These are phyloP conservation scores for Mortierella sp. DNA, from an alignment of 371 early-diverging fungal species.

Conservation along the genomic window DNA sequence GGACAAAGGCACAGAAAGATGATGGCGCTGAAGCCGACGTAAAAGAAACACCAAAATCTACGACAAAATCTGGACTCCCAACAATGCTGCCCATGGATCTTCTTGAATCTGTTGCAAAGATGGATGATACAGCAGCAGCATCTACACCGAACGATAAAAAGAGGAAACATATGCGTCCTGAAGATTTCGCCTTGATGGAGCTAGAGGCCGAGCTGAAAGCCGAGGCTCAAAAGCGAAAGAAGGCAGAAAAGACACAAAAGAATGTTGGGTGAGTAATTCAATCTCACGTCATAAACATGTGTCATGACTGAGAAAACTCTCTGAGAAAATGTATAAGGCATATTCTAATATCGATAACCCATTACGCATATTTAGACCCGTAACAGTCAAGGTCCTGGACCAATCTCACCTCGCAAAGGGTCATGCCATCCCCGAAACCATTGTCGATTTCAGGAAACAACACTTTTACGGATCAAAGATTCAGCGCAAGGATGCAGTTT, in stretches of 20 bases:
- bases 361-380: slow-evolving; percentile 26
- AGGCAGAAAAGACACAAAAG: slow-evolving; percentile 42
- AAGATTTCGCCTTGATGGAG: slow-evolving; percentile 55
- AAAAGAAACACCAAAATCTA: not conserved
- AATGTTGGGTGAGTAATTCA: slow-evolving; percentile 41
- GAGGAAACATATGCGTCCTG: slow-evolving; percentile 52
- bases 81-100: slow-evolving; percentile 49
- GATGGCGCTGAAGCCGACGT: not conserved
- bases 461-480: slow-evolving; percentile 50
- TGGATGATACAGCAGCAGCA: slow-evolving; percentile 27
- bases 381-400: slow-evolving; percentile 54
- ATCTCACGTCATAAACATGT: not conserved
- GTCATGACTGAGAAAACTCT: not conserved
- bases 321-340: not conserved
- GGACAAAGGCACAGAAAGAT: not conserved
- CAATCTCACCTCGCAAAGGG: slow-evolving; percentile 40
- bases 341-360: not conserved
- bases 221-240: slow-evolving; percentile 40
- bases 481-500: slow-evolving; percentile 43
- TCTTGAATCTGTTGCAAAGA: slow-evolving; percentile 45
- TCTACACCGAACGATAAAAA: slow-evolving; percentile 18
- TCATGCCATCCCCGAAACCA: slow-evolving; percentile 45
- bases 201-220: slow-evolving; percentile 41
- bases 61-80: slow-evolving; percentile 31
- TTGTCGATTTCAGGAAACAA: slow-evolving; percentile 48